These are phyloP conservation scores for Meira nashicola DNA, from an alignment of 1,284 basidiomycete species.

Conservation along the genomic window DNA sequence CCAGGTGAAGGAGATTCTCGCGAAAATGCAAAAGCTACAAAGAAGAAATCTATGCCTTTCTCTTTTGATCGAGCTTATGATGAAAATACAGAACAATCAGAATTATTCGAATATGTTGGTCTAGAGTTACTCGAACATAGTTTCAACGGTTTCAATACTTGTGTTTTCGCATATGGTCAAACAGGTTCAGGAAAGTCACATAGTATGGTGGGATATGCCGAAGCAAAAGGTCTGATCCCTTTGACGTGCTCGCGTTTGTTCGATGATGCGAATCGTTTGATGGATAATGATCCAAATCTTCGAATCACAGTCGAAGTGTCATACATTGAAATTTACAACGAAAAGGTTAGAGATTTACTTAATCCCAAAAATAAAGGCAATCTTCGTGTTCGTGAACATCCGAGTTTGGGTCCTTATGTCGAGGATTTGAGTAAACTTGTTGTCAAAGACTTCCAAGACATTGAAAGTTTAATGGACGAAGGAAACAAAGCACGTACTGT, in stretches of 20 bases:
- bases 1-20: constrained; percentile 28
- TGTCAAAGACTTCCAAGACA: constrained; percentile 83
- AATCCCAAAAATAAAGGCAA: constrained; percentile 97
- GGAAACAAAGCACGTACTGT: constrained; percentile 73
- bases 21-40: constrained; percentile 37
- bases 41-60: constrained; percentile 48
- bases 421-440: constrained; percentile 92
- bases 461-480: constrained; percentile 99
- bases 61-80: constrained; percentile 45
- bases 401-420: constrained; percentile 76
- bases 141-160: constrained; percentile 94
- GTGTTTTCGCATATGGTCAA: constrained; percentile 49
- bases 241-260: constrained; percentile 91
- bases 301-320: constrained; percentile 90
- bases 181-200: constrained; percentile 44
- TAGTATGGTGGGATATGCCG: constrained; percentile 60
- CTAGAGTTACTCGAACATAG: constrained; percentile 90
- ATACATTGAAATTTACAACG: constrained; percentile 77
- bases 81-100: constrained; percentile 58
- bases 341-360: constrained; percentile 88
- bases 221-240: constrained; percentile 95
- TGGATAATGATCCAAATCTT: constrained; percentile 64
- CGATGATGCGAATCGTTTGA: constrained; percentile 66
- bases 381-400: constrained; percentile 92
- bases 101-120: constrained; percentile 88